Base-by-base conservation (phyloP, 371 early-diverging fungal species). In the Batrachochytrium dendrobatidis region DNA sequence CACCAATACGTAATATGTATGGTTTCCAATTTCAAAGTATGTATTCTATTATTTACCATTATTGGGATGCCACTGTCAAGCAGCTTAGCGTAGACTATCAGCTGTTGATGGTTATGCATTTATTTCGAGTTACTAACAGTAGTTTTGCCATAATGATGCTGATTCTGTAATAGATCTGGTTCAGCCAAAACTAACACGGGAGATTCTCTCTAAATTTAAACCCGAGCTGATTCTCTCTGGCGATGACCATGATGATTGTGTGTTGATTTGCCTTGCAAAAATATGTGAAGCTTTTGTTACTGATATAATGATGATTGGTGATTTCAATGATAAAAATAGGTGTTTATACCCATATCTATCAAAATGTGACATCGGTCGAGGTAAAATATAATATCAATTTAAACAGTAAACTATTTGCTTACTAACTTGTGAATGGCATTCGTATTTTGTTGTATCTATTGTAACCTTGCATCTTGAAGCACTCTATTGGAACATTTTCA, bases 211-310 rank as follows among this genome's bases (percentile, higher is more conserved):
- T 0, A 72, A 51, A 0, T 63, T 91, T 15, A 62, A 80, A 22
- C 94, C 96, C 0, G 64, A 67, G 0, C 70, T 85, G 4, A 75
- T 92, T 1, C 84, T 94, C 55, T 89, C 89, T 46, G 96, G 92
- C 20, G 94, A 95, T 62, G 94, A 95, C 67, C 94, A 95, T 61
- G 94, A 94, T 60, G 86, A 87, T 64, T 95, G 96, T 64, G 72
- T 70, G 49, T 69, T 29, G 17, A 12, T 53, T 28, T 28, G 2
- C 10, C 17, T 17, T 12, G 31, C n/a, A 50, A 33, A n/a, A 12
- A 34, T 7, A 10, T 7, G 1, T 59, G 28, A 2, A 6, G 46
- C 29, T 51, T 29, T 33, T 58, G 58, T 35, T 32, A 63, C 53
- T 32, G 33, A 51, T 22, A 20, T 30, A 0, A 53, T 45, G 29